Conservation (phyloP, 2,329 filamentous ascomycete species). For the Ambrosiella xylebori region DNA sequence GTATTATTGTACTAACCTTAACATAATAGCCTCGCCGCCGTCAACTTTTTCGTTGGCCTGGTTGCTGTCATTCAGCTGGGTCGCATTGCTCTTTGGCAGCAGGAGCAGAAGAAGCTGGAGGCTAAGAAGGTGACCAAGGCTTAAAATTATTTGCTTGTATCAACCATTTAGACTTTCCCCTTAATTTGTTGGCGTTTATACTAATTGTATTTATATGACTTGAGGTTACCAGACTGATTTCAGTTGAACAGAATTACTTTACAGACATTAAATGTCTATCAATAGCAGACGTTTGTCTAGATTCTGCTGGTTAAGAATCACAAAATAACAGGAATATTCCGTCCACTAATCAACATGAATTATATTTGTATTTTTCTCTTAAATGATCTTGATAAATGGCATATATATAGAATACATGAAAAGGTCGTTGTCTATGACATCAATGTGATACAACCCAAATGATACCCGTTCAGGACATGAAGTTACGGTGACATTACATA, state of each 20-base stretch:
- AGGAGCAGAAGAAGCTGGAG: conserved; percentile 27
- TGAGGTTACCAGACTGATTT: background rate
- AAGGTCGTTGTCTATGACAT: too few relatives aligned
- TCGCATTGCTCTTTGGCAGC: conserved; percentile 55
- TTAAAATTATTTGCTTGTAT: conserved; percentile 10
- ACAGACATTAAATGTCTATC: background rate
- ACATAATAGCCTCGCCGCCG: conserved; percentile 55
- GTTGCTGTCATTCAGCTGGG: conserved; percentile 70
- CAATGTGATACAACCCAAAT: too few relatives aligned
- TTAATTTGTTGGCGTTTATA: background rate
- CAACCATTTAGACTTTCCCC: background rate
- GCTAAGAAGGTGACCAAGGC: conserved; percentile 16
- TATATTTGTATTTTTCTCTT: too few relatives aligned
- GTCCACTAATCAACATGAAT: too few relatives aligned
- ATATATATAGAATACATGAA: too few relatives aligned
- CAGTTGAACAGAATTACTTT: too few relatives aligned
- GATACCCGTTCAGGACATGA: too few relatives aligned
- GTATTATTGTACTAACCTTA: conserved; percentile 4
- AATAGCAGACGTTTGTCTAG: too few relatives aligned
- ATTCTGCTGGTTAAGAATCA: too few relatives aligned
- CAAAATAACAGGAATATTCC: too few relatives aligned
- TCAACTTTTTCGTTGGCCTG: conserved; percentile 93
- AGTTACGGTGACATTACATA: too few relatives aligned
- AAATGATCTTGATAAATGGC: too few relatives aligned
- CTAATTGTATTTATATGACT: background rate